Percentiles rank a stretch among this genome's conserved stretches.
Evolutionary conservation across 768 basidiomycete genomes (phyloP).

Genomic region (Lactarius indigo): DNA sequence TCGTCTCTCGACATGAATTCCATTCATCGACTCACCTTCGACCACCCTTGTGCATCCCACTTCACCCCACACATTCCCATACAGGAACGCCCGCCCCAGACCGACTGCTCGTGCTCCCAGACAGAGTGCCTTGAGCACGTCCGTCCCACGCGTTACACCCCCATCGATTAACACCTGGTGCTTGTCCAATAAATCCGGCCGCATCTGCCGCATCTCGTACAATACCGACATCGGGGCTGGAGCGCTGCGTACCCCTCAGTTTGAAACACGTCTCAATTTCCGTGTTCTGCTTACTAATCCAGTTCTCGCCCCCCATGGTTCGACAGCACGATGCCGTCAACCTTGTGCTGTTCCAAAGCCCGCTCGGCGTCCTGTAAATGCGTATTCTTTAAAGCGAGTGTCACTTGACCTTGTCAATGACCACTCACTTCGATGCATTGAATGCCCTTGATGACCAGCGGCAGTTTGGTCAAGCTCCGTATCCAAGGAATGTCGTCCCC

Average conservation of each 20-base stretch:
- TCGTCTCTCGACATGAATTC: neutral
- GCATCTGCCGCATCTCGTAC: slow-evolving; percentile 39
- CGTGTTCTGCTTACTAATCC: slow-evolving; percentile 37
- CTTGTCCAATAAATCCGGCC: slow-evolving; percentile 39
- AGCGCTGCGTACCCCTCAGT: slow-evolving; percentile 28
- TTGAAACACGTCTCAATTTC: neutral
- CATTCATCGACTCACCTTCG: slow-evolving; percentile 26
- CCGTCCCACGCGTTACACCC: slow-evolving; percentile 44
- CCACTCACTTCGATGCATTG: slow-evolving; percentile 42
- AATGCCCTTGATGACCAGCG: slow-evolving; percentile 45
- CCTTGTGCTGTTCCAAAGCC: slow-evolving; percentile 40
- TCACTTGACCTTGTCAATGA: neutral
- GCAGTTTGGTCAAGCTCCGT: slow-evolving; percentile 38
- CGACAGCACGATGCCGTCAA: slow-evolving; percentile 44
- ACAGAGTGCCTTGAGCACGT: slow-evolving; percentile 49
- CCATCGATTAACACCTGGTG: slow-evolving; percentile 46
- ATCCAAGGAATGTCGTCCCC: slow-evolving; percentile 40
- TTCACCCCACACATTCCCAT: slow-evolving; percentile 39
- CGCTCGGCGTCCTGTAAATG: slow-evolving; percentile 40
- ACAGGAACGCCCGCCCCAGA: slow-evolving; percentile 44
- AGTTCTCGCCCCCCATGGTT: slow-evolving; percentile 50
- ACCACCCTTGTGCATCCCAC: slow-evolving; percentile 30
- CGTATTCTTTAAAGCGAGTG: neutral
- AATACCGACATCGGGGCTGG: slow-evolving; percentile 45
- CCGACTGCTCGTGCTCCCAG: slow-evolving; percentile 46